Evolutionary conservation across 2,329 filamentous ascomycete genomes (phyloP), one percentile per base, ranked within the genome.

Genomic region (Cercospora citrullina): DNA sequence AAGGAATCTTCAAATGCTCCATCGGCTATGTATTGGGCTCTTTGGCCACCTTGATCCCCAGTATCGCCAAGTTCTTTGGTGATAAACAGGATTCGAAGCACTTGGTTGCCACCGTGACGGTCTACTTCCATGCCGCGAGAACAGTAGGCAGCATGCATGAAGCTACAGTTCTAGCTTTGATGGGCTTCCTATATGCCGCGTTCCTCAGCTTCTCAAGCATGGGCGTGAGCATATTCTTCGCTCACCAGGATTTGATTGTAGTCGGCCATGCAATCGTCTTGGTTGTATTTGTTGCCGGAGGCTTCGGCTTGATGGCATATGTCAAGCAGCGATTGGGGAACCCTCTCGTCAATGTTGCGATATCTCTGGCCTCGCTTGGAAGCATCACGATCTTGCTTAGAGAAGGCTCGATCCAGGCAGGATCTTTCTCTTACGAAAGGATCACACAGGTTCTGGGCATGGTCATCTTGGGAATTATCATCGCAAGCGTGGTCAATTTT

Each of bases 61-160:
- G 86, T 2, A 84, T 97, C 65, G 89, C 93, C 16, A 82, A 84
- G 7, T 87, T 93, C 66, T 83, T 97, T 16, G 94, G 94, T 10
- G 64, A 70, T 36, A 85, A 90, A 71, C 91, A 93, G 76, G 94
- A 97, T 80, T 93, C 93, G 61, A 97, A 97, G 77, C 94, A 97
- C 80, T 90, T 97, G 76, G 93, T 97, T 62, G 93, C 93, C 33
- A 97, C 94, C 2, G 88, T 97, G 67, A 96, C 93, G 0, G 94
- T 97, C 10, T 98, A 97, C 77, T 98, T 97, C 75, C 93, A 97
- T 78, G 93, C 94, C 4, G 92, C 93, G 5, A 86, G 94, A 67
- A 92, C 92, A 18, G 87, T 90, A 28, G 94, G 94, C 0, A 95
- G 91, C 72, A 97, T 97, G 93, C 86, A 92, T 67, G 92, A 97